A percentile compares a stretch with the other conserved stretches of the same genome.
These are phyloP conservation scores for Mycena floridula DNA, from an alignment of 768 basidiomycete genomes.

Conservation along the genomic window DNA sequence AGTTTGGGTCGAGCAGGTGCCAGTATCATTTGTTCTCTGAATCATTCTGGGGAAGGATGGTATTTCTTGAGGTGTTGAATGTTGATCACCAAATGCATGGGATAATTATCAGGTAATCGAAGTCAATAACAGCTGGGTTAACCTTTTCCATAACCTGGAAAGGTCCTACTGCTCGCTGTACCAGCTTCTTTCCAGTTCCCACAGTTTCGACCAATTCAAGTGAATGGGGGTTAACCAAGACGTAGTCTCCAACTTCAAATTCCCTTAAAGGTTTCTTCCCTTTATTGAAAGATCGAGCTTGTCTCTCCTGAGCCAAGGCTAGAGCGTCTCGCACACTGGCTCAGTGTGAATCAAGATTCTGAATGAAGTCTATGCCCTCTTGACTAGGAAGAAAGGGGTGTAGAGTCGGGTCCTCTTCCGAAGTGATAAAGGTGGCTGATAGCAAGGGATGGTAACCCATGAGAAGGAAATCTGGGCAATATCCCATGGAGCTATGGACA, in stretches of 20 bases:
- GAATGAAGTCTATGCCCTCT: constrained; percentile 6
- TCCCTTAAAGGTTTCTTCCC: constrained; percentile 9
- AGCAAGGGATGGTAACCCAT: constrained; percentile 20
- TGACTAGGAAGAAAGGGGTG: constrained; percentile 8
- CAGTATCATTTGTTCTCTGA: too few species aligned
- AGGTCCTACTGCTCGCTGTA: constrained; percentile 16
- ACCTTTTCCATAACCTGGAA: constrained; percentile 20
- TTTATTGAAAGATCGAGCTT: too few species aligned
- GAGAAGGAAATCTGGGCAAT: constrained; percentile 21
- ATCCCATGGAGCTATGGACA: constrained; percentile 16
- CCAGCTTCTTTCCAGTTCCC: constrained; percentile 18
- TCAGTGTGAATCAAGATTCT: constrained; percentile 3
- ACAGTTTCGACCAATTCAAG: constrained; percentile 15
- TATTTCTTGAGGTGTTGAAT: constrained; percentile 17
- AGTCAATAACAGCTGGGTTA: constrained; percentile 16
- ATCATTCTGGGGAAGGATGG: constrained; percentile 2
- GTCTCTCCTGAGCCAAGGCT: constrained; percentile 16
- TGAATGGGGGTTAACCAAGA: constrained; percentile 20
- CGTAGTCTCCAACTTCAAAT: constrained; percentile 13
- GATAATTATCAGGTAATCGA: constrained; percentile 14
- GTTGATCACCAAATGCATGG: constrained; percentile 19
- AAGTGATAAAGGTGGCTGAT: constrained; percentile 2
- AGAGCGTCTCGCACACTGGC: constrained; percentile 11
- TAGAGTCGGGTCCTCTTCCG: neutral
- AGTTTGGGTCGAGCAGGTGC: too few species aligned